Percentiles rank a stretch among this genome's conserved stretches.
Evolutionary conservation across 2,329 filamentous ascomycete species (phyloP).

Genomic region (Harringtonia aguacate): DNA sequence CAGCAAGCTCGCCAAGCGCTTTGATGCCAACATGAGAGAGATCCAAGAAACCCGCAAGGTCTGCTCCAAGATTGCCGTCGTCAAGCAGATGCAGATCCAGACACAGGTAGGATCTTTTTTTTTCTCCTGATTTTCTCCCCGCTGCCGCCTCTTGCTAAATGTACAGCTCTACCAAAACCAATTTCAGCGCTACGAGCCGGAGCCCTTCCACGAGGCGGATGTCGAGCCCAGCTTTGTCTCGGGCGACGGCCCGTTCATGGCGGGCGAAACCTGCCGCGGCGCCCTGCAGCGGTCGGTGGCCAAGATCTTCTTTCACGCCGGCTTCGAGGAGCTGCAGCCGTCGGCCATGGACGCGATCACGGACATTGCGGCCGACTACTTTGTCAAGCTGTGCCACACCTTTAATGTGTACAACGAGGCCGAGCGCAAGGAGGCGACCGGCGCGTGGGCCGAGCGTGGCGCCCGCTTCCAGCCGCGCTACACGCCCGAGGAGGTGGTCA

Average conservation of each 20-base stretch:
- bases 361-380: constrained; percentile 82
- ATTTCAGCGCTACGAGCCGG: constrained; percentile 90
- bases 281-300: constrained; percentile 84
- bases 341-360: constrained; percentile 86
- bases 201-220: constrained; percentile 79
- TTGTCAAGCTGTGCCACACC: constrained; percentile 69
- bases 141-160: not conserved
- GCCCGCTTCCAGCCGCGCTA: constrained; percentile 52
- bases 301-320: constrained; percentile 91
- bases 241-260: constrained; percentile 81
- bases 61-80: constrained; percentile 90
- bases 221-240: constrained; percentile 82
- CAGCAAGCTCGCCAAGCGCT: constrained; percentile 63
- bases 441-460: constrained; percentile 26
- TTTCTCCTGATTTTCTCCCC: not conserved
- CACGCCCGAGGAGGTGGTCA: constrained; percentile 71
- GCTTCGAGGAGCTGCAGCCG: constrained; percentile 94
- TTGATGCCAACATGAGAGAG: constrained; percentile 85
- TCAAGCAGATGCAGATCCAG: constrained; percentile 99
- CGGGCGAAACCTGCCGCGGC: constrained; percentile 68
- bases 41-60: constrained; percentile 96
- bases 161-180: constrained; percentile 87
- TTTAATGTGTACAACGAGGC: constrained; percentile 76
- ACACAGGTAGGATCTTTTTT: constrained; percentile 56
- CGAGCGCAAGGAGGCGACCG: constrained; percentile 56